Percentiles rank a stretch among this genome's conserved stretches.
Evolutionary conservation across 1,284 basidiomycete genomes (phyloP).

Genomic region (Apiotrichum brassicae): DNA sequence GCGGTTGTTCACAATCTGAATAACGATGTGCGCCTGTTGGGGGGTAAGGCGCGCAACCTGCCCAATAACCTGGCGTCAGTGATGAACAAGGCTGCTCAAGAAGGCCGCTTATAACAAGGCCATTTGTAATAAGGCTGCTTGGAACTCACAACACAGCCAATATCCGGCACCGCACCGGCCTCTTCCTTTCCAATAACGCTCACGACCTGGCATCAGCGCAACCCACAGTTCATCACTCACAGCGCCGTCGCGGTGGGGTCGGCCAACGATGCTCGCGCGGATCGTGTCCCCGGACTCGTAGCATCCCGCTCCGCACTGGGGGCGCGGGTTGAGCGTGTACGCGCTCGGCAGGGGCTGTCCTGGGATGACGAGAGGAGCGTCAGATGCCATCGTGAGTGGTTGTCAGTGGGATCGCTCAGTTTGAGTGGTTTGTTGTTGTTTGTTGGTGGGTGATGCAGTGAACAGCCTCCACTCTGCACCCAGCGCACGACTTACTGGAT

Average conservation of each 20-base stretch:
- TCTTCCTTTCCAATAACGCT: slow-evolving; percentile 43
- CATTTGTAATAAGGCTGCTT: too few relatives aligned
- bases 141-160: slow-evolving; percentile 39
- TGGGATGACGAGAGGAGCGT: slow-evolving; percentile 55
- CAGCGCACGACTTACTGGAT: too few relatives aligned
- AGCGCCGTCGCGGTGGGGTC: slow-evolving; percentile 57
- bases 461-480: too few relatives aligned
- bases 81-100: too few relatives aligned
- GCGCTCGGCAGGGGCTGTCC: slow-evolving; percentile 70
- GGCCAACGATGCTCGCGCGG: slow-evolving; percentile 67
- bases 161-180: slow-evolving; percentile 43
- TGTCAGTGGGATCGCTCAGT: too few relatives aligned
- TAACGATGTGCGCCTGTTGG: slow-evolving; percentile 76
- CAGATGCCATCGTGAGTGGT: slow-evolving; percentile 7
- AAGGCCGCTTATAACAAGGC: too few relatives aligned
- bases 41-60: slow-evolving; percentile 83
- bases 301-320: slow-evolving; percentile 62
- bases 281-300: slow-evolving; percentile 62
- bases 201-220: slow-evolving; percentile 21
- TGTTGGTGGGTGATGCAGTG: neutral
- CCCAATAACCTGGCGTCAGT: slow-evolving; percentile 20
- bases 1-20: slow-evolving; percentile 83
- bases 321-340: slow-evolving; percentile 51
- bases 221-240: slow-evolving; percentile 49
- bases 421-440: neutral